Percentiles rank a stretch among this genome's conserved stretches.
Evolutionary conservation across 2,329 filamentous ascomycete species (phyloP).

Genomic region (Colletotrichum kahawae): DNA sequence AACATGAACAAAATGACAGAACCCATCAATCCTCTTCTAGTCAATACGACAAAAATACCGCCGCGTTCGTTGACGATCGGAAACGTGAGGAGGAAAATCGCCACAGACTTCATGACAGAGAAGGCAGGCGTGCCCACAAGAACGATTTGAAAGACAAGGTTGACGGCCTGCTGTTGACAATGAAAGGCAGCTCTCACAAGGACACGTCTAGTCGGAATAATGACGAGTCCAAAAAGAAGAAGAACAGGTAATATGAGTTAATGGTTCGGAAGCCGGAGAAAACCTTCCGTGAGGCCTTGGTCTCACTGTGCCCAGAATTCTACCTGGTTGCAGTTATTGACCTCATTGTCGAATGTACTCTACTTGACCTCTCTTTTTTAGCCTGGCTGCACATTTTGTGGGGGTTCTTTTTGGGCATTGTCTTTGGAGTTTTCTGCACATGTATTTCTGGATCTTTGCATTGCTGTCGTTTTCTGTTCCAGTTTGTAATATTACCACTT

Average conservation of each 20-base stretch:
- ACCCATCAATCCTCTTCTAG: neutral
- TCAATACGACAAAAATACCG: neutral
- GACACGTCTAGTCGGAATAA: neutral
- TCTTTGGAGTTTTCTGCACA: neutral
- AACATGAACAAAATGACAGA: neutral
- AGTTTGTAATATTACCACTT: too few species aligned
- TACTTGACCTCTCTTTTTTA: neutral
- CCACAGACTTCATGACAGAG: neutral
- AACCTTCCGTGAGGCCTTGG: neutral
- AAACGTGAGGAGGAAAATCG: neutral
- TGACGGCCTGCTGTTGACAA: neutral
- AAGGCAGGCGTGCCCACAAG: neutral
- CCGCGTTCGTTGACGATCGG: neutral
- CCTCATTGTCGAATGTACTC: neutral
- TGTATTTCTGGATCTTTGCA: neutral
- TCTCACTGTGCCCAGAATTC: neutral
- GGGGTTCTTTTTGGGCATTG: neutral
- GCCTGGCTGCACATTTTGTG: neutral
- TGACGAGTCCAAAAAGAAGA: neutral
- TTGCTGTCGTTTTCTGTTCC: neutral
- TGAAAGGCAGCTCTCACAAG: neutral
- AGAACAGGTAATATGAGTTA: neutral
- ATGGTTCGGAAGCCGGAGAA: neutral
- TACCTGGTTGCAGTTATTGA: neutral
- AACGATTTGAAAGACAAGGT: neutral